A percentile compares a stretch with the other conserved stretches of the same genome.
Conservation (phyloP, 441 rosid genomes). For the Codiaeum variegatum region DNA sequence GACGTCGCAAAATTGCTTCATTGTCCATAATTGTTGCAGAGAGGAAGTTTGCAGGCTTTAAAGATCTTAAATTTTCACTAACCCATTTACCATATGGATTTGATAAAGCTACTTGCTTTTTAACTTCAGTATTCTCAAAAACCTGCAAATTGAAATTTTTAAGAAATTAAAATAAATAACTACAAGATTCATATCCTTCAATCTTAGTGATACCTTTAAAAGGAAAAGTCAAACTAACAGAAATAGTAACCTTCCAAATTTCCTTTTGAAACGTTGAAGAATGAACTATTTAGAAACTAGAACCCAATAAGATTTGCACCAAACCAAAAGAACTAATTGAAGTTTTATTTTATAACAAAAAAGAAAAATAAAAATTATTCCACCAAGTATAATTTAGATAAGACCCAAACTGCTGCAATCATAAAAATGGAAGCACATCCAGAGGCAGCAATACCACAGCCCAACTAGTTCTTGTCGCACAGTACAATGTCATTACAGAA, state of each 20-base stretch:
- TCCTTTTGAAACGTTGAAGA: neutral
- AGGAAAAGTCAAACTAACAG: neutral
- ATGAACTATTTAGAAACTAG: neutral
- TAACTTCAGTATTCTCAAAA: conserved; percentile 92
- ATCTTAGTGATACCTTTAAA: neutral
- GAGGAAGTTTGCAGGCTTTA: conserved; percentile 68
- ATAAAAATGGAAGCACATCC: neutral
- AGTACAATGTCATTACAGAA: neutral
- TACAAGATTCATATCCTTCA: conserved; percentile 4
- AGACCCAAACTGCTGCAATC: neutral
- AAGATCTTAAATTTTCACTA: conserved; percentile 66
- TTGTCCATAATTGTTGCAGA: conserved; percentile 71
- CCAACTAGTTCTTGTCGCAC: neutral
- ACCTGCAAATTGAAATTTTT: conserved; percentile 51
- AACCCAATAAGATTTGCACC: neutral
- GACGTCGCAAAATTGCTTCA: conserved; percentile 76
- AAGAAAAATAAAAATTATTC: neutral
- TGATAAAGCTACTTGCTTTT: conserved; percentile 72
- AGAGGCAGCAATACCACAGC: neutral
- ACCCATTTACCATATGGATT: conserved; percentile 93
- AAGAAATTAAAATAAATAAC: conserved; percentile 13
- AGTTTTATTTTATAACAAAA: neutral
- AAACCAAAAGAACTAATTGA: neutral
- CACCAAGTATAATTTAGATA: neutral
- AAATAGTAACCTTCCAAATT: neutral